These are phyloP conservation scores for Lonicera japonica DNA, from an alignment of 129 eudicot species.

Conservation along the genomic window DNA sequence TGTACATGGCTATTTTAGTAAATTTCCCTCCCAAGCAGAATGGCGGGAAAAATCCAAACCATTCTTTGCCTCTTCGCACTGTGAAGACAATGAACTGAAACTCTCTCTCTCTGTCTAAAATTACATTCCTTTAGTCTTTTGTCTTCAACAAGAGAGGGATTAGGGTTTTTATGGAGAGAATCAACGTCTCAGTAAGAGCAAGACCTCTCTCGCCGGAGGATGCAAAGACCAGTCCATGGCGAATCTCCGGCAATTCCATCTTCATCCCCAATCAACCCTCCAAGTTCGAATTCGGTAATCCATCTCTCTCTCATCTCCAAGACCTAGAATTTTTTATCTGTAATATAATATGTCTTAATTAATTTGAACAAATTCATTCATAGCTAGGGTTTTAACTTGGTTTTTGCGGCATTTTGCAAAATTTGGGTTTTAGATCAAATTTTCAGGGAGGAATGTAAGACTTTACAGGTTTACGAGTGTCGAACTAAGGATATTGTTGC, in stretches of 20 bases:
- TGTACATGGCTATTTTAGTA: too few species aligned
- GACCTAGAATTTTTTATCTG: not conserved
- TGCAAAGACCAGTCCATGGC: conserved; percentile 76
- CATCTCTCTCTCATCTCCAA: not conserved
- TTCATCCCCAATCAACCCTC: conserved; percentile 44
- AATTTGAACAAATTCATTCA: conserved; percentile 3
- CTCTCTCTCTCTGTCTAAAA: too few species aligned
- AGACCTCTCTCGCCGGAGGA: conserved; percentile 85
- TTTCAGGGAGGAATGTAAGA: conserved; percentile 77
- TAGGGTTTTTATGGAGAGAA: conserved; percentile 64
- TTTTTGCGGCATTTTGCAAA: not conserved
- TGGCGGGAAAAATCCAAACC: too few species aligned
- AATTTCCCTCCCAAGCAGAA: too few species aligned
- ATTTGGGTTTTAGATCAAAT: conserved; percentile 39
- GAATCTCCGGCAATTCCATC: conserved; percentile 71
- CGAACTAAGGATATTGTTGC: conserved; percentile 75
- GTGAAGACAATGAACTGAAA: too few species aligned
- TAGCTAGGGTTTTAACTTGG: conserved; percentile 6
- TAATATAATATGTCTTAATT: not conserved
- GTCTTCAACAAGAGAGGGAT: too few species aligned
- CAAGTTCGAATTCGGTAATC: conserved; percentile 79
- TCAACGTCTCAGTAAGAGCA: conserved; percentile 78
- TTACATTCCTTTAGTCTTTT: too few species aligned
- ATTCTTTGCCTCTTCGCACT: too few species aligned
- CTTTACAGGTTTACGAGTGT: conserved; percentile 59